Evolutionary conservation across 305 asterid species (phyloP), one percentile per base, ranked within the genome.

Genomic region (Ajuga reptans): DNA sequence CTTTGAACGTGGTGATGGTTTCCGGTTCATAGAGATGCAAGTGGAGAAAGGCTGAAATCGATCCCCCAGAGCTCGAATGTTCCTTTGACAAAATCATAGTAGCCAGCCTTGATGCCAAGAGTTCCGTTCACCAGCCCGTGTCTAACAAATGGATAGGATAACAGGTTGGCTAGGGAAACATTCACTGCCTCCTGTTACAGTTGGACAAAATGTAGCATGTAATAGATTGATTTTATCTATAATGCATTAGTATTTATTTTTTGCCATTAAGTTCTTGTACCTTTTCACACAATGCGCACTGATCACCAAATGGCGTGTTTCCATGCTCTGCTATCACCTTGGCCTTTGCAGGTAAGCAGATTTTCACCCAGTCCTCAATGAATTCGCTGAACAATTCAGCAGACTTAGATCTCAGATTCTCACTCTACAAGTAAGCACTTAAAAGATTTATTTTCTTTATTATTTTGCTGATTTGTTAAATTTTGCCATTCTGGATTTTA

Each of bases 281-380:
- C 95, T 87, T 89, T 76, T 87, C 98, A 52, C 92, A 89, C 3
- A 9, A 15, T n/a, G 66, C 80, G 29, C 92, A 83, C 53, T 86
- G 96, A 4, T 82, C 86, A 5, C 75, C 82, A 24, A 84, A 83
- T 42, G 85, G 31, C 2, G 64, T 43, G 39, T 51, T 65, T 5
- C 71, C 76, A 39, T 71, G 64, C 29, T 80, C 81, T 15, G 97
- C 77, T 34, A 68, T 37, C 75, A 88, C 93, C 80, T 88, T 90
- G 52, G 63, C 18, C 87, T 80, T 88, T 51, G 96, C 98, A 14
- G 96, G 96, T 68, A 90, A 76, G 58, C 90, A 56, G 33, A 90
- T 82, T 72, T 82, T 85, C 74, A 90, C 96, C 98, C 97, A 92
- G 56, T 90, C 89, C 77, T 92, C 98, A 9, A 92, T 92, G 72